Evolutionary conservation across 202 grass and related monocot genomes (phyloP), one percentile per base, ranked within the genome.

Genomic region (Thinopyrum obtusiflorum): DNA sequence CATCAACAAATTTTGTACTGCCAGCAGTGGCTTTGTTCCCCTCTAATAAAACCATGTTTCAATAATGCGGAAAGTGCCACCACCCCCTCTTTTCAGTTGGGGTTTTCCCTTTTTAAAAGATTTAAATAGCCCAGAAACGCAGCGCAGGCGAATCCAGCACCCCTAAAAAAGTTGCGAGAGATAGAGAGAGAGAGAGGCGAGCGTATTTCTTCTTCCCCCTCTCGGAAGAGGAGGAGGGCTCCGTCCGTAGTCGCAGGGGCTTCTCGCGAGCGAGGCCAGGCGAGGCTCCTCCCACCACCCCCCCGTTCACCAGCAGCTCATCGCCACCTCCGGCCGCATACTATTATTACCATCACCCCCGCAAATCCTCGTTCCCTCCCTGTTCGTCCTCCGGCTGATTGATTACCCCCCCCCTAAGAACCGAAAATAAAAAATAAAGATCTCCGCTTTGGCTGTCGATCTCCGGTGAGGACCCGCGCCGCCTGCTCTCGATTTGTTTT

Each of bases 201-300:
- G 75, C 21, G 62, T 70, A 87, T 84, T 90, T 90, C 85, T 81
- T 85, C 78, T 18, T 85, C 70, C 29, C 69, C 57, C 76, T 61
- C 68, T 69, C 37, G 0, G 5, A 51, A 32, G 65, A 77, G 64
- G 66, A 73, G 87, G 87, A 78, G 81, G 69, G 77, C 65, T 89
- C 87, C 42, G 44, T 47, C 39, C 81, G 81, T 40, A 66, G 85
- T 67, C 74, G 49, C 84, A 85, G 80, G 86, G 87, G 14, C 70
- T 73, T 73, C 69, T 46, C 60, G 32, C 49, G 84, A 24, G 74
- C 68, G 44, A 59, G 68, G 80, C 53, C 6, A 61, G n/a, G 47
- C 53, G 66, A 24, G 24, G 61, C 77, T 66, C 77, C 61, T 63
- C 73, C 76, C 26, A 46, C 42, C 42, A 12, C 42, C 42, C 2